Evolutionary conservation across 495 filamentous ascomycete species (phyloP).

Genomic region (Podospora comata): DNA sequence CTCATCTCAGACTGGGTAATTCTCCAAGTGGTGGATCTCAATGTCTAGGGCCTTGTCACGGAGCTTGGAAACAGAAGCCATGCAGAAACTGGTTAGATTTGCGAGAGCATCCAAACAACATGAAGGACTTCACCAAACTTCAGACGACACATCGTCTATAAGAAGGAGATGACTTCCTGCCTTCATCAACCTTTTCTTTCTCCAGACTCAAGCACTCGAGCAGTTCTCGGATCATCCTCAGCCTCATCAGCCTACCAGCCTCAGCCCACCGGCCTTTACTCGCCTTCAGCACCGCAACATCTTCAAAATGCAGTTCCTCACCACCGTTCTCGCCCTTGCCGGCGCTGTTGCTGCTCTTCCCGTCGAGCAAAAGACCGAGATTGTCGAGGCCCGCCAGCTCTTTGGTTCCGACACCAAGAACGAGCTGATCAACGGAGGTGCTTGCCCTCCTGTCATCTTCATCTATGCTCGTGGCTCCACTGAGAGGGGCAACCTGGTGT

Average conservation of each 20-base stretch:
- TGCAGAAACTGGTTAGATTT: neutral
- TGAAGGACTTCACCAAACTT: neutral
- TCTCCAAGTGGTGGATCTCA: neutral
- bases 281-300: neutral
- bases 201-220: neutral
- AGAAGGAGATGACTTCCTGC: neutral
- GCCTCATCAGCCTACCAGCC: neutral
- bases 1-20: neutral
- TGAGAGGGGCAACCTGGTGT: conserved; percentile 50
- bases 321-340: conserved; percentile 7
- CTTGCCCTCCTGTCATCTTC: conserved; percentile 48
- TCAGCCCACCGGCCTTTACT: neutral
- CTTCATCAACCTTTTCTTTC: neutral
- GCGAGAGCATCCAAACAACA: neutral
- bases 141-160: neutral
- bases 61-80: neutral
- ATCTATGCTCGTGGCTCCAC: conserved; percentile 46
- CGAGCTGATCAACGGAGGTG: conserved; percentile 16
- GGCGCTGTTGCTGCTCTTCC: conserved; percentile 15
- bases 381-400: conserved; percentile 25
- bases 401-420: conserved; percentile 52
- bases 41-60: neutral
- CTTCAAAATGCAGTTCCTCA: conserved; percentile 20
- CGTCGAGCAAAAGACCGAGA: conserved; percentile 1
- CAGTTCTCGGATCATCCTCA: neutral